Evolutionary conservation across 176 grass and related monocot species (phyloP), one percentile per base, ranked within the genome.

Genomic region (Panicum miliaceum): DNA sequence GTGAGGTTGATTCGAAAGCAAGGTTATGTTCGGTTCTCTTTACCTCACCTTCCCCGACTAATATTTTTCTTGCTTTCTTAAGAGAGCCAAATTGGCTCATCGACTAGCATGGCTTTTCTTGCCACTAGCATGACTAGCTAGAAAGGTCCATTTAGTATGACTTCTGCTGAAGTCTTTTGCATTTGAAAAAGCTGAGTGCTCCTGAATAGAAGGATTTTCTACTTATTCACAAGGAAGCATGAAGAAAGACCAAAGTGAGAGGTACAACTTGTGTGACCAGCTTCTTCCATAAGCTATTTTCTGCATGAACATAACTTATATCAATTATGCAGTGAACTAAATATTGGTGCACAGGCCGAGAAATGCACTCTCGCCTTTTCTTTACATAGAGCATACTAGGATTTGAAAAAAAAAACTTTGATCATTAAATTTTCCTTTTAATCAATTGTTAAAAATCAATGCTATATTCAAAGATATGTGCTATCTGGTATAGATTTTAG

Each of bases 31-130:
- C 41, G 20, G 18, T 68, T 68, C 36, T 41, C 18, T 67, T 67
- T 22, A 67, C 36, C 19, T n/a, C 36, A 26, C 23, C 57, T 8
- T 60, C 57, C 22, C n/a, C 41, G 2, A 46, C 22, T 11, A 26
- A 71, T 6, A 71, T 71, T 27, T 71, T 72, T 72, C 23, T 71
- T 72, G 13, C 13, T 48, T 72, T 71, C n/a, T 18, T 72, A 47
- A 71, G n/a, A 48, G 6, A 14, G 23, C 23, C 7, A 47, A 71
- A 71, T 16, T 71, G 23, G 42, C 13, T 48, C 43, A 27, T 72
- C 23, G 42, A 72, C 23, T 48, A 71, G 22, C n/a, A 71, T 26
- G 41, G 20, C 22, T 71, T 71, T 25, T 45, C 38, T 45, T 70
- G 5, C 12, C 68, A 14, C 68, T 71, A 47, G 20, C 41, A 71